A percentile compares a stretch with the other conserved stretches of the same genome.
Conservation (phyloP, 108 stramenopile genomes). For the Nitzschia palea region DNA sequence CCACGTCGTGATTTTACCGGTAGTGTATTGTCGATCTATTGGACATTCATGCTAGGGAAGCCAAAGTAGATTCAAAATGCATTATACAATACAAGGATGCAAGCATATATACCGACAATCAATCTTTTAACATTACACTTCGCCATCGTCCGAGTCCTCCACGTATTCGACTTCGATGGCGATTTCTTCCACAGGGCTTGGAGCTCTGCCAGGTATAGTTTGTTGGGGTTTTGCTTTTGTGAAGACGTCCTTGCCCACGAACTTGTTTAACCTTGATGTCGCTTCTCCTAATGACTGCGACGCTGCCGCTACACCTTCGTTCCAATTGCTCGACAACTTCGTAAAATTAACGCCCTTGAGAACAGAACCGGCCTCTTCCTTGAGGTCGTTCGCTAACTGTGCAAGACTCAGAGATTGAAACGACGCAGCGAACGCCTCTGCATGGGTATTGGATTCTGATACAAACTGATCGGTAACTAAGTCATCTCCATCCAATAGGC, state of each 20-base stretch:
- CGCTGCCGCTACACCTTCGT: constrained; percentile 6
- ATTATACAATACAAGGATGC: background rate
- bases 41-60: too few species aligned
- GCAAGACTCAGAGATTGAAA: constrained; percentile 19
- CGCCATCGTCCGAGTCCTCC: constrained; percentile 26
- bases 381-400: constrained; percentile 32
- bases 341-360: constrained; percentile 4
- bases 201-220: background rate
- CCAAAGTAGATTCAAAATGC: too few species aligned
- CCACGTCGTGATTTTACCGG: too few species aligned
- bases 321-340: constrained; percentile 9
- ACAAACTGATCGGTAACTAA: constrained; percentile 36
- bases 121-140: too few species aligned
- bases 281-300: background rate
- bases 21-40: too few species aligned
- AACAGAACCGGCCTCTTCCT: constrained; percentile 26
- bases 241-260: constrained; percentile 21
- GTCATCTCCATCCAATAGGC: background rate
- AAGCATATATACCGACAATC: too few species aligned
- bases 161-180: constrained; percentile 59
- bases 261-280: constrained; percentile 11
- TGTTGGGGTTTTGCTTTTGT: background rate
- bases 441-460: constrained; percentile 27
- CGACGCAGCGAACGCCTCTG: constrained; percentile 15
- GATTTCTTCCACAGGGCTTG: constrained; percentile 38